phyloP scores from a whole-genome alignment of 768 basidiomycete genomes.

The Boletus rex-veris region DNA sequence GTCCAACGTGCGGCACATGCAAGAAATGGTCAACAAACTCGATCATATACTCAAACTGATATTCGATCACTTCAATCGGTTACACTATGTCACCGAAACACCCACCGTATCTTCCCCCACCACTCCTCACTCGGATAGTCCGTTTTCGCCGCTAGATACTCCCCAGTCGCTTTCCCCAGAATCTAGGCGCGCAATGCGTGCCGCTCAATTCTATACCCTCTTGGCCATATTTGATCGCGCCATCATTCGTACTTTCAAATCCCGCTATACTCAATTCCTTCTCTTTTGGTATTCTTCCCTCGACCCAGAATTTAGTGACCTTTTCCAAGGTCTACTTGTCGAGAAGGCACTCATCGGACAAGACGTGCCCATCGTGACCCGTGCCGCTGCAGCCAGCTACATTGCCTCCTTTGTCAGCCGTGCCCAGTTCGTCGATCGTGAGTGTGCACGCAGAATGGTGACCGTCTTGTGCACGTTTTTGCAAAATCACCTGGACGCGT shows the following conservation, averaged over 20 bases:
- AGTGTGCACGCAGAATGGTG: constrained; percentile 69
- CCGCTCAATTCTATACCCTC: constrained; percentile 77
- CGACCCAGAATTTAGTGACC: constrained; percentile 82
- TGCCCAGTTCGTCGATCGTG: constrained; percentile 78
- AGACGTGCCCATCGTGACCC: constrained; percentile 64
- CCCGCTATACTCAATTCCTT: constrained; percentile 95
- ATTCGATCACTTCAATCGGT: constrained; percentile 77
- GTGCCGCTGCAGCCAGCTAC: constrained; percentile 91
- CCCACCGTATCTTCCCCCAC: constrained; percentile 14
- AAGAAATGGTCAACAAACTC: constrained; percentile 88
- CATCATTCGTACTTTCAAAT: constrained; percentile 94
- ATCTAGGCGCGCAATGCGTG: constrained; percentile 39
- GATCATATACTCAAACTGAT: constrained; percentile 83
- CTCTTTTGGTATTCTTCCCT: constrained; percentile 95
- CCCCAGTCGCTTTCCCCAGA: constrained; percentile 30
- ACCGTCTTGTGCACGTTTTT: constrained; percentile 86
- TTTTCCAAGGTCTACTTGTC: constrained; percentile 93
- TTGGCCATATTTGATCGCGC: constrained; percentile 91
- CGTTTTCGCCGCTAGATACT: constrained; percentile 19
- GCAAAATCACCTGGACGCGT: constrained; percentile 68
- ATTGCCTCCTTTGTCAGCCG: constrained; percentile 90
- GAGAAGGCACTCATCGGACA: constrained; percentile 75
- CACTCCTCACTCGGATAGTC: neutral
- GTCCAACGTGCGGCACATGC: constrained; percentile 63
- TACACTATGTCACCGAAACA: constrained; percentile 31